Evolutionary conservation across 176 grass and related monocot genomes (phyloP).

Genomic region (Oryza brachyantha): DNA sequence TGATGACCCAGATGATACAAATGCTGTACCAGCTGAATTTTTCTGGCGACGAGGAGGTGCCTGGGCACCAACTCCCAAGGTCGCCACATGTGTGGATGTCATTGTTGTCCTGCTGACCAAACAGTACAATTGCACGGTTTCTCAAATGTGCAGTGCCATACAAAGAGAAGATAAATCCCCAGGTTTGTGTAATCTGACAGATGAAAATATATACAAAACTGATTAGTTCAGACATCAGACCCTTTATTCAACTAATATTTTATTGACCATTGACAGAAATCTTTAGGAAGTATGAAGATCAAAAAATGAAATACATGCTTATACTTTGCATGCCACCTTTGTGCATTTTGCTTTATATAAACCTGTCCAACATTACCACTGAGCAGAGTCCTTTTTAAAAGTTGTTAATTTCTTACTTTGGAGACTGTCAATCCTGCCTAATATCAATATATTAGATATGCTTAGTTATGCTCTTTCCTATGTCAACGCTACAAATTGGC

Average conservation of each 20-base stretch:
- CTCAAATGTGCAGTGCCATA: conserved; percentile 35
- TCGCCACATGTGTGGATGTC: conserved; percentile 34
- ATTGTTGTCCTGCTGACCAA: conserved; percentile 13
- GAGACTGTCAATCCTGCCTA: neutral
- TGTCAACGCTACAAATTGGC: neutral
- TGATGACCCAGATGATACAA: conserved; percentile 24
- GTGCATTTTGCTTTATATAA: neutral
- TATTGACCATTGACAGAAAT: neutral
- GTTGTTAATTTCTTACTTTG: neutral
- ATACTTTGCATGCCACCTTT: neutral
- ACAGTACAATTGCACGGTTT: conserved; percentile 21
- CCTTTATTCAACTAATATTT: neutral
- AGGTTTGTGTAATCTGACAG: conserved; percentile 15
- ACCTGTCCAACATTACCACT: neutral
- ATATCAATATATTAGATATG: neutral
- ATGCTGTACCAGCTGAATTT: conserved; percentile 30
- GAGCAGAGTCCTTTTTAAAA: neutral
- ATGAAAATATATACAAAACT: neutral
- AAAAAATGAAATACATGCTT: neutral
- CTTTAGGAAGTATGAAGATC: neutral
- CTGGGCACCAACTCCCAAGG: conserved; percentile 27
- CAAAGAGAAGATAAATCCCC: conserved; percentile 14
- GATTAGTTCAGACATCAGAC: neutral
- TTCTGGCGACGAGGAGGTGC: conserved; percentile 35
- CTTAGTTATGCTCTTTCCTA: neutral